Base-by-base conservation (phyloP, 1,284 basidiomycete species). In the Pyrrhoderma noxium region DNA sequence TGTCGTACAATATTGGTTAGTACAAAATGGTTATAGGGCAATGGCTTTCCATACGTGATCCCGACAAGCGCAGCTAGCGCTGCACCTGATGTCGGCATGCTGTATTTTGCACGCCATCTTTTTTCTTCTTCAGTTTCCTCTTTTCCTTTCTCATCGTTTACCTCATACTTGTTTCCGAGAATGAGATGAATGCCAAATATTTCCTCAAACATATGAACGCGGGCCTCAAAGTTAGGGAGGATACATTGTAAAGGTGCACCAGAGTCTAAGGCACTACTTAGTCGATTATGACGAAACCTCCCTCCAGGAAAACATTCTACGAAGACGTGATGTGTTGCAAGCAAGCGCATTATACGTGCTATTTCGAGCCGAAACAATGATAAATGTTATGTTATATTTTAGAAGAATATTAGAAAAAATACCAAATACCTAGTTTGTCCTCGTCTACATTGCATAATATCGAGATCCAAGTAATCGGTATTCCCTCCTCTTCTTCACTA, bases 291-390 rank as follows among this genome's bases (percentile, higher is more conserved):
- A 1, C 64, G 62, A 46, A 68, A 71, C n/a, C 39, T 37, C 1
- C 60, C 59, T 38, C 67, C 60, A 61, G 65, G 66, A 2, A 55
- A 49, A 37, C 65, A 53, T 56, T 72, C 70, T 16, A 41, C 45
- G 57, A 70, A 72, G 40, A 70, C 58, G 52, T 67, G 63, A 35
- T 62, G 55, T 1, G 65, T 63, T 3, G 65, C 64, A 5, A 68
- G 62, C 46, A 64, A 60, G 14, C 69, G 64, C 19, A 70, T 54
- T 25, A 67, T 49, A n/a, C 65, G 64, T 18, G 57, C 65, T 67
- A 40, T 27, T 25, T 5, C 38, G n/a, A 40, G 16, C 5, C 38
- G 21, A 40, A 5, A 16, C 14, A 40, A 40, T 22, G n/a, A n/a
- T 8, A 40, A 40, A 40, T 18, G 7, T 4, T 22, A 8, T 22